phyloP scores from a whole-genome alignment of 495 filamentous ascomycete species.

The Penicillium goetzii region DNA sequence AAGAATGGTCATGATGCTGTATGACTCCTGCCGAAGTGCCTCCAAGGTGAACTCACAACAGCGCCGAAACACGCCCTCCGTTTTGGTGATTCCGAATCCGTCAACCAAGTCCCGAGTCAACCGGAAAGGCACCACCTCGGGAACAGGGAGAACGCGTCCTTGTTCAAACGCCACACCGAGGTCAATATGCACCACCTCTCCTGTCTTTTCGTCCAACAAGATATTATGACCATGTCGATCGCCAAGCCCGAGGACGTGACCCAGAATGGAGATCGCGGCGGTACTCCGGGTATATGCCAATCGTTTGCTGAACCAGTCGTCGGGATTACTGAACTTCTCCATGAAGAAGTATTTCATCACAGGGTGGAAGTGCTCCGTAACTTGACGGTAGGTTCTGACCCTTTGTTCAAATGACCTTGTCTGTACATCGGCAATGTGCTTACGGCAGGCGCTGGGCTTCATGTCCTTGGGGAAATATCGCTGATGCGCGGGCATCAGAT shows the following conservation, averaged over 20 bases:
- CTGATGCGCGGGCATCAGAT: slow-evolving; percentile 86
- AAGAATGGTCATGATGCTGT: slow-evolving; percentile 95
- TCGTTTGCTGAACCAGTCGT: slow-evolving; percentile 89
- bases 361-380: slow-evolving; percentile 80
- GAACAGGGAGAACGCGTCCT: slow-evolving; percentile 89
- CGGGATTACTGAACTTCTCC: slow-evolving; percentile 89
- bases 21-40: slow-evolving; percentile 86
- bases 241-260: slow-evolving; percentile 91
- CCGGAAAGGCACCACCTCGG: slow-evolving; percentile 93
- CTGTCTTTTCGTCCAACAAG: slow-evolving; percentile 83
- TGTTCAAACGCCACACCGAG: slow-evolving; percentile 94
- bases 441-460: slow-evolving; percentile 73
- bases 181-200: slow-evolving; percentile 96
- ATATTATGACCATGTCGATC: slow-evolving; percentile 98
- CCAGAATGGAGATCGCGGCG: slow-evolving; percentile 92
- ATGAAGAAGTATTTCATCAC: slow-evolving; percentile 98
- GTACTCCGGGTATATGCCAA: slow-evolving; percentile 90
- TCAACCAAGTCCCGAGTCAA: slow-evolving; percentile 95
- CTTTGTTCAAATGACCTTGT: slow-evolving; percentile 68
- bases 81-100: slow-evolving; percentile 93
- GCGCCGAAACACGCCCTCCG: slow-evolving; percentile 91
- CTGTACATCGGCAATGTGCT: slow-evolving; percentile 73
- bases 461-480: slow-evolving; percentile 83
- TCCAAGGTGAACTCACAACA: slow-evolving; percentile 98
- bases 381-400: slow-evolving; percentile 70